Evolutionary conservation across 2,329 filamentous ascomycete genomes (phyloP).

Genomic region (Penicillium sclerotiorum): DNA sequence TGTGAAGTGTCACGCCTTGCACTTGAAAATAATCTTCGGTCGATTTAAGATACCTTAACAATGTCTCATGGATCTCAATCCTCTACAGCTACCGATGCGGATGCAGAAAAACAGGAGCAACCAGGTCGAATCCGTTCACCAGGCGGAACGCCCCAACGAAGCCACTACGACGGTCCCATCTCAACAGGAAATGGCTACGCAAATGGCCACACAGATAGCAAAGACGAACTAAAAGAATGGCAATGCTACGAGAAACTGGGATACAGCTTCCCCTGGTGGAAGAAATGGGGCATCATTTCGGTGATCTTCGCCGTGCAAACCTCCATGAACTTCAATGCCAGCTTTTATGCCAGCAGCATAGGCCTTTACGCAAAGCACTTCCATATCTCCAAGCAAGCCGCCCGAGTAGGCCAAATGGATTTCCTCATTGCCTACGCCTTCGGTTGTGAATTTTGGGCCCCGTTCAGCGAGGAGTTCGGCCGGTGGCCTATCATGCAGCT

Average conservation of each 20-base stretch:
- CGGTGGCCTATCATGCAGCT: conserved; percentile 74
- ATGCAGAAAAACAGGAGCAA: conserved; percentile 24
- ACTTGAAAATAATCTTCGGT: background rate
- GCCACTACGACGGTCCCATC: conserved; percentile 10
- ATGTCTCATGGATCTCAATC: conserved; percentile 17
- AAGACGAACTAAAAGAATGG: conserved; percentile 49
- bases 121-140: conserved; percentile 13
- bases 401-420: conserved; percentile 71
- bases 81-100: conserved; percentile 11
- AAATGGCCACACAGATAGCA: conserved; percentile 20
- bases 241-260: conserved; percentile 69
- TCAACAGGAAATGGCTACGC: background rate
- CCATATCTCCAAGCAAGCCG: conserved; percentile 65
- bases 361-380: conserved; percentile 67
- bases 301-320: conserved; percentile 72
- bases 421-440: conserved; percentile 80
- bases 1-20: conserved; percentile 1
- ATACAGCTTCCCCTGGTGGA: conserved; percentile 61
- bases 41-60: background rate
- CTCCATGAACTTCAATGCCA: conserved; percentile 78
- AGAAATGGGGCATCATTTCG: conserved; percentile 70
- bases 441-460: conserved; percentile 84
- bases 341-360: conserved; percentile 70
- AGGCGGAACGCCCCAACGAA: conserved; percentile 11
- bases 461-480: conserved; percentile 81